Base-by-base conservation (phyloP, 2,329 filamentous ascomycete genomes). In the Ascochyta pisi region DNA sequence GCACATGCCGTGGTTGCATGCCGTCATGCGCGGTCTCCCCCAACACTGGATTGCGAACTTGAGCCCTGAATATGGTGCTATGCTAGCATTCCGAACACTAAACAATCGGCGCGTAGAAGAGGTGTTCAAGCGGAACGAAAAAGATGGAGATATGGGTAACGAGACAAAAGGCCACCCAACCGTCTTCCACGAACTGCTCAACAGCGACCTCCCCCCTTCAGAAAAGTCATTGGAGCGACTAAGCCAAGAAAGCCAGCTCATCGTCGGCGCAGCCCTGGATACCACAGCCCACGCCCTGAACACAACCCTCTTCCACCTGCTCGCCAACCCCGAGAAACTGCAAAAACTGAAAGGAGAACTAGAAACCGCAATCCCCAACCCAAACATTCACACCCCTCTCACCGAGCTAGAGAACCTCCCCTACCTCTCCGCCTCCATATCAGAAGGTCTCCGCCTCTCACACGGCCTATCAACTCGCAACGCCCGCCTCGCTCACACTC, bases 341-440 rank as follows among this genome's bases (percentile, higher is more conserved):
- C 10, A 9, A 0, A 38, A 23, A 4, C 52, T 73, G 1, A 50
- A 50, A 19, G 10, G 39, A n/a, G 70, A 72, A 38, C 57, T 73
- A 9, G 23, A 10, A 12, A 12, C 44, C 3, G 56, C 51, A 1
- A 62, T 65, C 3, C 66, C 65, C 1, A 42, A 60, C 27, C 34
- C 58, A 3, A 23, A 15, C 3, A 6, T 13, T 3, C 29, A 42
- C 10, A 43, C 39, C 1, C 34, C 50, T 13, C 52, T 45, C 16
- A 24, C 13, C 1, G 29, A 61, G 2, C 66, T 72, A 2, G 60
- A 68, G 26, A 35, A 54, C 13, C 60, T 72, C 0, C 67, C 69
- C 7, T 72, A 71, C 50, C 57, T 72, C 22, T 37, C 51, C 9
- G 70, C 66, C 15, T 54, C 64, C 5, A 52, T 74, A 12, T 31